Percentiles rank a stretch among this genome's conserved stretches.
phyloP scores from a whole-genome alignment of 2,329 filamentous ascomycete species.

The Beauveria scarabaeidicola region DNA sequence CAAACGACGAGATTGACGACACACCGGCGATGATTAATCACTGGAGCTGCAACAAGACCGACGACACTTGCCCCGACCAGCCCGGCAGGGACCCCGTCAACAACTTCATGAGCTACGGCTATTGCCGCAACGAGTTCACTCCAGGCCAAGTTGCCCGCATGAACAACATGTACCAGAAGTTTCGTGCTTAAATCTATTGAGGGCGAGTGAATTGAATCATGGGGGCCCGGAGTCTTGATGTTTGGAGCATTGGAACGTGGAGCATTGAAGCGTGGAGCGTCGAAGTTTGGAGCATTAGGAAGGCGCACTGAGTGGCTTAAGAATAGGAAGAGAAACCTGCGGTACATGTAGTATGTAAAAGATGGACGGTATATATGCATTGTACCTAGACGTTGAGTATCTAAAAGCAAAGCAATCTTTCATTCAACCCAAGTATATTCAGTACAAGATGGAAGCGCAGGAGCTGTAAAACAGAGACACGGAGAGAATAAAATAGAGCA shows the following conservation, averaged over 20 bases:
- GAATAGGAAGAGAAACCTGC: neutral
- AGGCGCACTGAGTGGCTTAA: neutral
- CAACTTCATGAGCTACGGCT: slow-evolving; percentile 14
- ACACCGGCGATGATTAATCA: slow-evolving; percentile 17
- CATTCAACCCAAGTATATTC: no score
- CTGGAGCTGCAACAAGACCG: slow-evolving; percentile 4
- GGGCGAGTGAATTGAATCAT: no score
- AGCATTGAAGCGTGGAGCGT: neutral
- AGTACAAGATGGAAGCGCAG: no score
- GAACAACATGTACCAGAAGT: slow-evolving; percentile 7
- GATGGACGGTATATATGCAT: neutral
- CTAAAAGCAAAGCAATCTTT: neutral
- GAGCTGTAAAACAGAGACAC: no score
- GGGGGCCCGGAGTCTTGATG: neutral
- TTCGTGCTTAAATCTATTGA: neutral
- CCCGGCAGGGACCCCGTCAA: slow-evolving; percentile 12
- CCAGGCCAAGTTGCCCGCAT: slow-evolving; percentile 10
- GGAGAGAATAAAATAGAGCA: no score
- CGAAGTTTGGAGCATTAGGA: neutral
- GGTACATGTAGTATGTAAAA: neutral
- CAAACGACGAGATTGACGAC: slow-evolving; percentile 18
- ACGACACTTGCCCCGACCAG: slow-evolving; percentile 6
- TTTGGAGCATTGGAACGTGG: neutral
- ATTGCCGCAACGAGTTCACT: slow-evolving; percentile 12
- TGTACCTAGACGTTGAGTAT: neutral